Evolutionary conservation across 441 rosid species (phyloP).

Genomic region (Gossypium schwendimanii): DNA sequence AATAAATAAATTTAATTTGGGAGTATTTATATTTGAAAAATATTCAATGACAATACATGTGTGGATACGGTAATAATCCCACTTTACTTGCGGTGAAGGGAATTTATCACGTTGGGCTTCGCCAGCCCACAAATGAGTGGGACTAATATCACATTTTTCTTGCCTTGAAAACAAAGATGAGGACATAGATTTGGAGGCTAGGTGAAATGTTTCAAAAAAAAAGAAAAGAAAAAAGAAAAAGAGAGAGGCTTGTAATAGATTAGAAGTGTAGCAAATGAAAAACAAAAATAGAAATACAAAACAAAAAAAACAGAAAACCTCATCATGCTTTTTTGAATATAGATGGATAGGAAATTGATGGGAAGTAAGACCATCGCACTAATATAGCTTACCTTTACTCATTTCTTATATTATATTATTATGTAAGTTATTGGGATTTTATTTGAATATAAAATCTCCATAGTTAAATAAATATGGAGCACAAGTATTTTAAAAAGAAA

Average conservation of each 20-base stretch:
- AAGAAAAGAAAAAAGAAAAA: too few species aligned
- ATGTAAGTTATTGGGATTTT: neutral
- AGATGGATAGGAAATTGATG: constrained; percentile 19
- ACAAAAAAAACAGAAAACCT: neutral
- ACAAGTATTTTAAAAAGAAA: too few species aligned
- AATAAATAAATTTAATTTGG: too few species aligned
- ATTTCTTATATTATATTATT: constrained; percentile 27
- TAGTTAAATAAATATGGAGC: too few species aligned
- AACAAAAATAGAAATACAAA: neutral
- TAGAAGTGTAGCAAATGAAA: neutral
- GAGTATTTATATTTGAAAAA: too few species aligned
- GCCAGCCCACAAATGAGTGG: constrained; percentile 7
- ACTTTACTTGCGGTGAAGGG: neutral
- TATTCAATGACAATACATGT: too few species aligned
- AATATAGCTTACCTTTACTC: constrained; percentile 6
- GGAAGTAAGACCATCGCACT: constrained; percentile 39
- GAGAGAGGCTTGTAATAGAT: neutral
- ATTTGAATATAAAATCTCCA: too few species aligned
- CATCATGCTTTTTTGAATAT: constrained; percentile 26
- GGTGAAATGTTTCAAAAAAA: too few species aligned
- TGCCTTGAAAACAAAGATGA: neutral
- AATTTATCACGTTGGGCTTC: constrained; percentile 11
- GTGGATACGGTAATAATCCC: too few species aligned
- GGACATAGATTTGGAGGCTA: neutral
- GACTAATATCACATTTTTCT: neutral